Percentiles rank a stretch among this genome's conserved stretches.
Evolutionary conservation across 2,329 filamentous ascomycete species (phyloP).

Genomic region (Sporothrix protearum): DNA sequence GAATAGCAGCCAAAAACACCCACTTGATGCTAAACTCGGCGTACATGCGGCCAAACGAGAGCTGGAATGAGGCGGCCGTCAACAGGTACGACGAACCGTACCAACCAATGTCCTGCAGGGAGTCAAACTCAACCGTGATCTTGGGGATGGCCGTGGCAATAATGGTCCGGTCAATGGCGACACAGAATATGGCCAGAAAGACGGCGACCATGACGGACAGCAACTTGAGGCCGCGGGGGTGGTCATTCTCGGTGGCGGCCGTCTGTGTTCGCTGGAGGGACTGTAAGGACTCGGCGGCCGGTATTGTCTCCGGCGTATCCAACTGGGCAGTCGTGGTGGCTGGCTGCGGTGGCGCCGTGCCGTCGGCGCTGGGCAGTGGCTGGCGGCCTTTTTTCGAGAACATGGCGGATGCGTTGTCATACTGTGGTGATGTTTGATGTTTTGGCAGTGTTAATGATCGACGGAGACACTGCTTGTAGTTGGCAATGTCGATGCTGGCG

Average conservation of each 20-base stretch:
- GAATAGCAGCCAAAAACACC: conserved; percentile 31
- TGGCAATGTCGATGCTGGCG: not conserved
- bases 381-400: not conserved
- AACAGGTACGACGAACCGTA: conserved; percentile 33
- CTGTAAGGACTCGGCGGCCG: not conserved
- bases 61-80: conserved; percentile 24
- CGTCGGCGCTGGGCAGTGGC: not conserved
- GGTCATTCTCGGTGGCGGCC: not conserved
- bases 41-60: conserved; percentile 24
- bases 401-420: not conserved
- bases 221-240: not conserved
- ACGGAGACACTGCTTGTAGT: not conserved
- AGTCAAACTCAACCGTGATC: conserved; percentile 41
- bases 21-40: conserved; percentile 23
- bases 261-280: not conserved
- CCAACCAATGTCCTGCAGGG: conserved; percentile 34
- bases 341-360: not conserved
- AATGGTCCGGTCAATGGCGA: conserved; percentile 32
- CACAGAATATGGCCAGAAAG: conserved; percentile 15
- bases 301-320: not conserved
- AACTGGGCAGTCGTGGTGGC: not conserved
- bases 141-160: conserved; percentile 43
- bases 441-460: not conserved
- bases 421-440: not conserved
- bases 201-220: conserved; percentile 1